A percentile compares a stretch with the other conserved stretches of the same genome.
Conservation (phyloP, 83 land plant species). For the Larix sibirica region DNA sequence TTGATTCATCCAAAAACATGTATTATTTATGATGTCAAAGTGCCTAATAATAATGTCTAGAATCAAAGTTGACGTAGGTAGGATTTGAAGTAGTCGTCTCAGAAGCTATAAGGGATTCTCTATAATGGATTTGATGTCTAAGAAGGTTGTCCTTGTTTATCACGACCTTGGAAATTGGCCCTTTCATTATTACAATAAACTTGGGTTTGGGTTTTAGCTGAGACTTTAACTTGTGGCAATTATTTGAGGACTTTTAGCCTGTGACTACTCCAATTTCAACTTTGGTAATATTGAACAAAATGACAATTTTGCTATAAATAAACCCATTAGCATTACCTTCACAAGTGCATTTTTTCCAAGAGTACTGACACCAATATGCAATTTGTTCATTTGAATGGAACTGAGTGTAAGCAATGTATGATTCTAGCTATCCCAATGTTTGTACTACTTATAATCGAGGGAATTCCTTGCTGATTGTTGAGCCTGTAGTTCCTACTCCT, state of each 20-base stretch:
- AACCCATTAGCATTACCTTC: conserved; percentile 35
- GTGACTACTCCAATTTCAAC: conserved; percentile 34
- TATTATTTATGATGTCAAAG: background rate
- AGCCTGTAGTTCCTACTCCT: conserved; percentile 13
- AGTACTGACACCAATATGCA: conserved; percentile 23
- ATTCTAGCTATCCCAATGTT: conserved; percentile 2
- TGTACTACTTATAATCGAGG: conserved; percentile 33
- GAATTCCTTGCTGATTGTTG: conserved; percentile 38
- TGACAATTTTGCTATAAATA: conserved; percentile 18
- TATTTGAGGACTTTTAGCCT: conserved; percentile 40
- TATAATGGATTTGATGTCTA: conserved; percentile 27
- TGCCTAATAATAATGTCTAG: conserved; percentile 1
- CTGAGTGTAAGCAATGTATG: conserved; percentile 22
- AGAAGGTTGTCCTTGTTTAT: conserved; percentile 44
- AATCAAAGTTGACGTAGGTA: conserved; percentile 9
- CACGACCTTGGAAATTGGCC: conserved; percentile 44
- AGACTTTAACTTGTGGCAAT: conserved; percentile 20
- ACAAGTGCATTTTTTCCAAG: background rate
- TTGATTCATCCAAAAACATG: conserved; percentile 13
- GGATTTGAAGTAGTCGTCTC: conserved; percentile 39
- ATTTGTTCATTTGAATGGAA: conserved; percentile 20
- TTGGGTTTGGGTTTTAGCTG: conserved; percentile 15
- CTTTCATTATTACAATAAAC: conserved; percentile 14
- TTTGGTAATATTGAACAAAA: conserved; percentile 14
- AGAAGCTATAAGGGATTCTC: conserved; percentile 31